phyloP scores from a whole-genome alignment of 2,329 filamentous ascomycete species.

The Domatiomyces globalis region DNA sequence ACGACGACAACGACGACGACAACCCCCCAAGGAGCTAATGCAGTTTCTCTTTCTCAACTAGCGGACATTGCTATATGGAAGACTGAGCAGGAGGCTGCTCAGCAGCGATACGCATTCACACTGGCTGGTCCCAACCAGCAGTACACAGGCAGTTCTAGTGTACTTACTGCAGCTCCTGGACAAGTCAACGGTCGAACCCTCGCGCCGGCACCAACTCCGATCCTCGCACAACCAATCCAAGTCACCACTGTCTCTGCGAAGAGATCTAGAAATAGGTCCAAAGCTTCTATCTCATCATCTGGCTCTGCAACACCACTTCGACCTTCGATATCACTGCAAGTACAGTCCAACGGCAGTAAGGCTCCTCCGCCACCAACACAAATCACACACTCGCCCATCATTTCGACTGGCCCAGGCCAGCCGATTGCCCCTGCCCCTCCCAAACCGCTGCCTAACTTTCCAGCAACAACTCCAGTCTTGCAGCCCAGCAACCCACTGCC shows the following conservation, averaged over 20 bases:
- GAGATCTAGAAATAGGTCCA: not conserved
- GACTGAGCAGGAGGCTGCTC: not conserved
- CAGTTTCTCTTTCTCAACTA: not conserved
- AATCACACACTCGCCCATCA: conserved; percentile 1
- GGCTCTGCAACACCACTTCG: not conserved
- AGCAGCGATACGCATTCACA: not conserved
- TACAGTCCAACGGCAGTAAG: not conserved
- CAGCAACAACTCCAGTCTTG: not conserved
- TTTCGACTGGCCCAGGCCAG: conserved; percentile 9
- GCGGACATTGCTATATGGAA: not conserved
- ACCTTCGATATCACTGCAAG: not conserved
- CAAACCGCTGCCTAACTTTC: not conserved
- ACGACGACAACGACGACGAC: not conserved
- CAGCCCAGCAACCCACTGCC: not conserved
- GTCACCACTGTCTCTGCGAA: not conserved
- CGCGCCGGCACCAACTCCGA: not conserved
- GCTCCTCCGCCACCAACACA: not conserved
- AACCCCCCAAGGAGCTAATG: not conserved
- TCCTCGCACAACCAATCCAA: not conserved
- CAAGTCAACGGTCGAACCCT: conserved; percentile 1
- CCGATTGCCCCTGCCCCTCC: conserved; percentile 12
- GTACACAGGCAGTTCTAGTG: not conserved
- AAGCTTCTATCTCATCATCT: not conserved
- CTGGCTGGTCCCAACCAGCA: not conserved
- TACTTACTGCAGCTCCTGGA: not conserved